Conservation (phyloP, 2,329 filamentous ascomycete genomes). For the Neofusicoccum umdonicola region DNA sequence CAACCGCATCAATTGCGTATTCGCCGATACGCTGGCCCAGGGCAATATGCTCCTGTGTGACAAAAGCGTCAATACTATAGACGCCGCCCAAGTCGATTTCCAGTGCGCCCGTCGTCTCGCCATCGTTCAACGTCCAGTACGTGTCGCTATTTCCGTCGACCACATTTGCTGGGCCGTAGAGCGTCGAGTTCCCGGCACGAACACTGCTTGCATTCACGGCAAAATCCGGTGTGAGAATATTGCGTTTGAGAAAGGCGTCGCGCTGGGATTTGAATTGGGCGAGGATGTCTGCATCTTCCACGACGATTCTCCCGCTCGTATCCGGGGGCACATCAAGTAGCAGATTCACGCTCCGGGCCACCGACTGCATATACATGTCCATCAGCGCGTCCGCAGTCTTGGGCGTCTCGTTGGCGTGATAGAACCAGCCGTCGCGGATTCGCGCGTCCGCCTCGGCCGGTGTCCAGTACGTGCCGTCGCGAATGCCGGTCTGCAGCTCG, state of each 20-base stretch:
- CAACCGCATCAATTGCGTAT: constrained; percentile 19
- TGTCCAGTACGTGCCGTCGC: constrained; percentile 21
- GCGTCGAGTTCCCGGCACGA: constrained; percentile 9
- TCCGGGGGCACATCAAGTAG: constrained; percentile 22
- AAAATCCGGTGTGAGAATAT: neutral
- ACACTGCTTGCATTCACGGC: constrained; percentile 18
- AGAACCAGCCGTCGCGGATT: constrained; percentile 21
- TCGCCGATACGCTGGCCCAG: constrained; percentile 21
- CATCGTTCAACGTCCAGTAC: constrained; percentile 21
- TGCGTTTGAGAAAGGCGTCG: constrained; percentile 18
- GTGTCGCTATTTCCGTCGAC: constrained; percentile 16
- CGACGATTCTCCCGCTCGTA: constrained; percentile 16
- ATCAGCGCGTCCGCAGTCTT: constrained; percentile 18
- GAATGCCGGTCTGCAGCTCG: constrained; percentile 20
- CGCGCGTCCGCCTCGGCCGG: constrained; percentile 22
- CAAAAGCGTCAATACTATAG: constrained; percentile 19
- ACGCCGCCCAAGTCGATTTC: constrained; percentile 17
- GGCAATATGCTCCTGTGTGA: constrained; percentile 21
- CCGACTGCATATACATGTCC: constrained; percentile 21
- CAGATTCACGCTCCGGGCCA: constrained; percentile 20
- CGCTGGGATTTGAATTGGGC: constrained; percentile 18
- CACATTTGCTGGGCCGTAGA: constrained; percentile 18
- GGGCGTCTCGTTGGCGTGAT: constrained; percentile 18
- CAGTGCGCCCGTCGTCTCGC: constrained; percentile 17
- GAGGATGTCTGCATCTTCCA: constrained; percentile 15